Conservation (phyloP, 352 stramenopile species). For the Pythium vanterpoolii region DNA sequence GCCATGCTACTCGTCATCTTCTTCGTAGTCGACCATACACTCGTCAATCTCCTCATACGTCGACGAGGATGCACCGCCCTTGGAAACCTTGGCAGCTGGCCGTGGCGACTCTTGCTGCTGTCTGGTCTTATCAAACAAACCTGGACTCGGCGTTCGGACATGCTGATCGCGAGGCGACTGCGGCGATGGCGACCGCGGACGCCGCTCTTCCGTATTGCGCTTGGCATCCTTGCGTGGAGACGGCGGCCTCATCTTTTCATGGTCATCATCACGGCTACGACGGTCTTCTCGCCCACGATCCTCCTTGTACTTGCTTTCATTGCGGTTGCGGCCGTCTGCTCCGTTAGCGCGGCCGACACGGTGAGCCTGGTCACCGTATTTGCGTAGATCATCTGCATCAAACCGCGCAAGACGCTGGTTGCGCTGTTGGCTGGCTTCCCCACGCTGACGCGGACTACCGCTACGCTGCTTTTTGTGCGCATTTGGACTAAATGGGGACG, state of each 20-base stretch:
- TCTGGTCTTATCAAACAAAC: slow-evolving; percentile 5
- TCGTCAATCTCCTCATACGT: slow-evolving; percentile 64
- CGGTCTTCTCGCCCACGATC: slow-evolving; percentile 3
- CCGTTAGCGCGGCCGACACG: background rate
- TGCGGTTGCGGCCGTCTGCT: background rate
- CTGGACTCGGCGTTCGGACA: slow-evolving; percentile 15
- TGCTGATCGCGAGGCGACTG: slow-evolving; percentile 11
- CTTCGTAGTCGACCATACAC: slow-evolving; percentile 79
- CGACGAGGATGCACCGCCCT: slow-evolving; percentile 17
- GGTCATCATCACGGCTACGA: background rate
- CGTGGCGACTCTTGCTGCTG: slow-evolving; percentile 1
- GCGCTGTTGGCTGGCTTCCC: background rate
- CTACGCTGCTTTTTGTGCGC: slow-evolving; percentile 13
- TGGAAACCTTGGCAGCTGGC: background rate
- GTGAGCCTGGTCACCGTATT: background rate
- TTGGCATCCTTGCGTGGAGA: background rate
- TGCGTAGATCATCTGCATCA: slow-evolving; percentile 3
- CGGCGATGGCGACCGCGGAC: slow-evolving; percentile 40
- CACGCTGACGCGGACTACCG: background rate
- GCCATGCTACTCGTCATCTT: slow-evolving; percentile 55
- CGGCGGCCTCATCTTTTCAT: background rate
- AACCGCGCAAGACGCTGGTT: background rate
- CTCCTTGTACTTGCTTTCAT: slow-evolving; percentile 4
- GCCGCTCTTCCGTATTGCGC: slow-evolving; percentile 9
- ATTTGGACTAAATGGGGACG: slow-evolving; percentile 1